These are phyloP conservation scores for Starmerella sp. DNA, from an alignment of 805 yeast species.

Conservation along the genomic window DNA sequence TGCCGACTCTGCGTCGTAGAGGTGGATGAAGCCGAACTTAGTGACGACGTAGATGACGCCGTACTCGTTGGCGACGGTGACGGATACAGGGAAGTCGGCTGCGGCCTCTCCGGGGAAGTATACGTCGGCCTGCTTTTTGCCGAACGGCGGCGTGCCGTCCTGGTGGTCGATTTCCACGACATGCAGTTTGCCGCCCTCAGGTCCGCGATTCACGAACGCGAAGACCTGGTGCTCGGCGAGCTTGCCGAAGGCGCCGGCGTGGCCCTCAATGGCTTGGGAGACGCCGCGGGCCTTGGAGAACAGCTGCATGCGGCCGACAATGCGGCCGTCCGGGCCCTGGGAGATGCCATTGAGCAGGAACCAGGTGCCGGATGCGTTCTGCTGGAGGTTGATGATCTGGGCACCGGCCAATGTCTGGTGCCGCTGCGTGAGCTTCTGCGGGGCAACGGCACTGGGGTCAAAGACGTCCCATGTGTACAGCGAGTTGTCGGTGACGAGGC, in stretches of 20 bases:
- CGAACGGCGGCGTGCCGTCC: constrained; percentile 67
- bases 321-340: constrained; percentile 74
- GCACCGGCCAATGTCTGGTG: constrained; percentile 64
- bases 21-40: constrained; percentile 90
- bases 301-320: constrained; percentile 92
- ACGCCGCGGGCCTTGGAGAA: constrained; percentile 79
- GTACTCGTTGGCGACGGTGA: constrained; percentile 72
- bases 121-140: constrained; percentile 81
- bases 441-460: constrained; percentile 70
- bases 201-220: constrained; percentile 82
- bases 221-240: constrained; percentile 67
- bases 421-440: constrained; percentile 67
- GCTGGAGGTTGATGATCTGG: constrained; percentile 83
- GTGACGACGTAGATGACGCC: constrained; percentile 86
- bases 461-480: constrained; percentile 74
- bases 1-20: constrained; percentile 89
- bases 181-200: constrained; percentile 76
- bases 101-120: constrained; percentile 95
- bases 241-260: constrained; percentile 80
- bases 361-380: constrained; percentile 77
- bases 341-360: constrained; percentile 90
- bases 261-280: constrained; percentile 96
- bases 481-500: constrained; percentile 69
- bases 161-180: constrained; percentile 94
- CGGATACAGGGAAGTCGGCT: constrained; percentile 90